Evolutionary conservation across 257 asterid species (phyloP).

Genomic region (Eucommia ulmoides): DNA sequence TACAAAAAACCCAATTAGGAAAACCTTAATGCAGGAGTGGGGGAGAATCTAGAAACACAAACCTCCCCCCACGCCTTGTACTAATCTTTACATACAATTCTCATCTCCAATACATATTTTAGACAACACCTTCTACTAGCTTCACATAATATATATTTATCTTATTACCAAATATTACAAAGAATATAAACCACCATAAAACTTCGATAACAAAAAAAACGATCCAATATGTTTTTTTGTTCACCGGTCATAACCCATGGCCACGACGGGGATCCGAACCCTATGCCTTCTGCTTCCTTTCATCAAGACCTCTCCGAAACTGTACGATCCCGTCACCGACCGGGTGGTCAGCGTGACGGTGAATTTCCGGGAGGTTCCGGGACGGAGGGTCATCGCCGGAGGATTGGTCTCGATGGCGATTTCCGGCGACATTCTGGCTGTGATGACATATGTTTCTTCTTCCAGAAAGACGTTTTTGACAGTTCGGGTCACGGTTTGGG

Average conservation of each 20-base stretch:
- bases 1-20: background rate
- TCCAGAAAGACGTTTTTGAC: constrained; percentile 80
- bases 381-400: constrained; percentile 90
- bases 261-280: constrained; percentile 83
- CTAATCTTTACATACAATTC: constrained; percentile 37
- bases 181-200: constrained; percentile 21
- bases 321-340: constrained; percentile 62
- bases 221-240: too few species aligned
- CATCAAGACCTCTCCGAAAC: constrained; percentile 82
- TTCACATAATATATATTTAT: constrained; percentile 17
- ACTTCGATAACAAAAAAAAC: too few species aligned
- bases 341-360: constrained; percentile 65
- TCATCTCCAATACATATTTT: constrained; percentile 11
- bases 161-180: constrained; percentile 28
- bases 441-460: constrained; percentile 86
- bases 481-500: constrained; percentile 61
- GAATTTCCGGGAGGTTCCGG: constrained; percentile 54
- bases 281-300: constrained; percentile 91
- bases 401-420: constrained; percentile 80
- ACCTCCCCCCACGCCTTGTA: too few species aligned
- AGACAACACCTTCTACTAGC: constrained; percentile 27
- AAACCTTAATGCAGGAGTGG: background rate
- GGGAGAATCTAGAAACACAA: constrained; percentile 2
- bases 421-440: constrained; percentile 83
- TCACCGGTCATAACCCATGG: constrained; percentile 67